Conservation (phyloP, 2,329 filamentous ascomycete species). For the Colletotrichum sojae region DNA sequence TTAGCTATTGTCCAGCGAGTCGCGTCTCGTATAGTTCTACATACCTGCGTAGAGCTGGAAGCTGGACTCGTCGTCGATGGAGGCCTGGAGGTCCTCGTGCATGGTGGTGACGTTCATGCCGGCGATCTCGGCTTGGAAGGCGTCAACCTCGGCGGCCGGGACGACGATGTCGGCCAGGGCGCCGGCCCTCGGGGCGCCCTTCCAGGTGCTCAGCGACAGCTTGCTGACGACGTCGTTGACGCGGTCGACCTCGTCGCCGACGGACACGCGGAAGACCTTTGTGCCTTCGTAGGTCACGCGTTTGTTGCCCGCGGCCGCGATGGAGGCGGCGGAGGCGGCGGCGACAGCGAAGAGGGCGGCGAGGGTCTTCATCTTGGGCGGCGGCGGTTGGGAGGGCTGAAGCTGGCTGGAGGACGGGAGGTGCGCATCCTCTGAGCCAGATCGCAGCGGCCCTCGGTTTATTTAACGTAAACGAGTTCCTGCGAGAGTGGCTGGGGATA, state of each 20-base stretch:
- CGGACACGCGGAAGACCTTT: slow-evolving; percentile 60
- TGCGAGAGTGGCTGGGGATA: not conserved
- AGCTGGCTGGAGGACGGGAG: not conserved
- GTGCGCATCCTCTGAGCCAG: not conserved
- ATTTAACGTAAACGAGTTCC: not conserved
- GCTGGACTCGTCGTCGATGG: slow-evolving; percentile 54
- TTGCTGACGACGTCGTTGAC: slow-evolving; percentile 52
- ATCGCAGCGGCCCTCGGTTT: not conserved
- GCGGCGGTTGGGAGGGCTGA: not conserved
- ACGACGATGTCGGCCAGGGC: slow-evolving; percentile 59
- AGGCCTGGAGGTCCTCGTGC: slow-evolving; percentile 57
- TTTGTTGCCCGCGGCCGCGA: slow-evolving; percentile 19
- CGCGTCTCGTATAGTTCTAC: not conserved
- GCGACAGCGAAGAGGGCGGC: slow-evolving; percentile 28
- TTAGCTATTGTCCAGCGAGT: not conserved
- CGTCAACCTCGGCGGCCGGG: slow-evolving; percentile 50
- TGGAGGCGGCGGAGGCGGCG: slow-evolving; percentile 34
- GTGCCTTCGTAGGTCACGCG: slow-evolving; percentile 59
- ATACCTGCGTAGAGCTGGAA: slow-evolving; percentile 47
- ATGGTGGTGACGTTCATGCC: slow-evolving; percentile 52
- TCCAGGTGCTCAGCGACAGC: slow-evolving; percentile 55
- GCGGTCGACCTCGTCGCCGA: slow-evolving; percentile 49
- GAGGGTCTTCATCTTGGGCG: slow-evolving; percentile 37
- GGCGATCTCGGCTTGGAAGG: slow-evolving; percentile 50
- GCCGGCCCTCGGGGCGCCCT: slow-evolving; percentile 51